phyloP scores from a whole-genome alignment of 441 rosid genomes.

The Kokia cookei region DNA sequence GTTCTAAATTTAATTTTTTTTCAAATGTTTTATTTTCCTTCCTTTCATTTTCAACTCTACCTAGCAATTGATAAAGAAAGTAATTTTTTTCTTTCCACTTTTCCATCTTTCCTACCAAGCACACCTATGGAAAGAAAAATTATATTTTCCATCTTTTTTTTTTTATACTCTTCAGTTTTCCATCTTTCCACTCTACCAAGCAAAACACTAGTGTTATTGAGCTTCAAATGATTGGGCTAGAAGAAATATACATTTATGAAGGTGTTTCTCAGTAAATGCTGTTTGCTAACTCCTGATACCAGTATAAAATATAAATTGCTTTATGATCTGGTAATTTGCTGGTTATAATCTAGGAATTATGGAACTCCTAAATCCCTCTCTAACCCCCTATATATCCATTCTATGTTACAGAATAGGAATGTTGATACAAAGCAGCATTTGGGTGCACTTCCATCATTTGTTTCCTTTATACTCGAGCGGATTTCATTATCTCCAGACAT shows the following conservation, averaged over 20 bases:
- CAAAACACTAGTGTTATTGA: not conserved
- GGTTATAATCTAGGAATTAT: slow-evolving; percentile 4
- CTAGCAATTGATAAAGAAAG: not conserved
- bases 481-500: slow-evolving; percentile 38
- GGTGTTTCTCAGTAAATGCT: not conserved
- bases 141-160: not conserved
- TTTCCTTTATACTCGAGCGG: slow-evolving; percentile 53
- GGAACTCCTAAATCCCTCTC: not conserved
- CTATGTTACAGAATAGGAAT: slow-evolving; percentile 55
- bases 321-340: not conserved
- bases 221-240: not conserved
- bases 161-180: not conserved
- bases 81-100: not conserved
- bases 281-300: not conserved
- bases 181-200: not conserved
- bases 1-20: too few relatives aligned
- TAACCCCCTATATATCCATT: not conserved
- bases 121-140: not conserved
- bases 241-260: not conserved
- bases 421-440: slow-evolving; percentile 56
- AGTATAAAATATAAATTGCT: not conserved
- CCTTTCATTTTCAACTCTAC: not conserved
- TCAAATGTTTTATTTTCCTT: not conserved
- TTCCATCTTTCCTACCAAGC: not conserved
- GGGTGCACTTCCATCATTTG: slow-evolving; percentile 80